Evolutionary conservation across 192 early-diverging fungal species (phyloP), one percentile per base, ranked within the genome.

Genomic region (Backusella parvicylindrica): DNA sequence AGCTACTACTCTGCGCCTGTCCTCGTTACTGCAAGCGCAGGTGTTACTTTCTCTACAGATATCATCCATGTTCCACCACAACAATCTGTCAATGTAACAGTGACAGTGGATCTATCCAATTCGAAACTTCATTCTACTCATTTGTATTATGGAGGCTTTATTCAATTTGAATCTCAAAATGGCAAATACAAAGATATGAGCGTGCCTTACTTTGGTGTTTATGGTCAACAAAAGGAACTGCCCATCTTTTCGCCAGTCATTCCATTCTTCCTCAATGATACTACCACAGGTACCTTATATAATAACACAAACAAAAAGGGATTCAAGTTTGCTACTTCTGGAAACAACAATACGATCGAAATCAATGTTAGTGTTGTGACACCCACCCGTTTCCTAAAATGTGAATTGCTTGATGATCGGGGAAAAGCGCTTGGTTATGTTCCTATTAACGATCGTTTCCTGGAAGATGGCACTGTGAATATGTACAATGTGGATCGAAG

Each of bases 141-240:
- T 70, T 71, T 77, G 33, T 73, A 74, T 18, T 88, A 88, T 70
- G 83, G 85, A 75, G 87, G 87, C 16, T 88, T 64, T 30, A 64
- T 88, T 36, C 68, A 77, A 60, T 79, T 83, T 70, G 77, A 74
- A 43, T 70, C 87, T 13, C 40, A 64, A 9, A 49, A 64, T 2
- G 53, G 49, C 1, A 70, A 47, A 6, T 7, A 47, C 6, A 47
- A 47, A n/a, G 43, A 77, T 15, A 37, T 83, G 13, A 66, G 74
- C 64, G 75, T 87, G 23, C 86, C 86, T 32, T 87, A 87, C 79
- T 79, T 80, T 73, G 86, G 86, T 75, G 43, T 87, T 1, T 79
- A 81, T 32, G 85, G 82, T 13, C 76, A 76, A 31, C 78, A 84
- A 47, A 37, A 72, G 49, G 75, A 85, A n/a, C 75, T 87, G 8